A percentile compares a stretch with the other conserved stretches of the same genome.
These are phyloP conservation scores for Choiromyces venosus DNA, from an alignment of 495 filamentous ascomycete genomes.

Conservation along the genomic window DNA sequence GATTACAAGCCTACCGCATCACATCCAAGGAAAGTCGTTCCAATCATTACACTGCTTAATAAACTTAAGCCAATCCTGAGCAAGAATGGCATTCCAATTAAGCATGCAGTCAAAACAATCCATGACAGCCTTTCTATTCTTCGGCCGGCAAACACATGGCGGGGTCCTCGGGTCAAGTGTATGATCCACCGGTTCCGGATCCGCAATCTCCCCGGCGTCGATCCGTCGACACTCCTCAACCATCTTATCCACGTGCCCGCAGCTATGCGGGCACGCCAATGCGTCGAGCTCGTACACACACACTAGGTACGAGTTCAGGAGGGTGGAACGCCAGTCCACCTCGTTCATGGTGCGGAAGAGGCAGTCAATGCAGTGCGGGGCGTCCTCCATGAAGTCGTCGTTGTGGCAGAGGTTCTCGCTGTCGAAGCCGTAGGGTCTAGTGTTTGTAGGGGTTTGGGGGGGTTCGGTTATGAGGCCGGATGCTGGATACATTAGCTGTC, in stretches of 20 bases:
- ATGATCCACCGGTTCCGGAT: conserved; percentile 5
- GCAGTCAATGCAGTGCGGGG: conserved; percentile 25
- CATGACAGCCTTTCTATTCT: background rate
- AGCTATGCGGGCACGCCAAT: conserved; percentile 2
- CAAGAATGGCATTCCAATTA: background rate
- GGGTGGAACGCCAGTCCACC: conserved; percentile 1
- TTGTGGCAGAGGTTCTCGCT: conserved; percentile 9
- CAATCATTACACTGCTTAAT: background rate
- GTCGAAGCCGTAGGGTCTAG: conserved; percentile 16
- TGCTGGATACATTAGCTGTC: background rate
- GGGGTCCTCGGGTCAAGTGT: background rate
- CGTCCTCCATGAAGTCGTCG: conserved; percentile 13
- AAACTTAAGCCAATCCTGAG: background rate
- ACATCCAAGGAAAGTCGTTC: background rate
- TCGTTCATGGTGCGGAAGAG: conserved; percentile 19
- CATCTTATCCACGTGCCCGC: background rate
- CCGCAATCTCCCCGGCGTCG: background rate
- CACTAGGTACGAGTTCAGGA: background rate
- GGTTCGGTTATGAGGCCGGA: background rate
- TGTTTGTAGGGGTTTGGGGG: background rate
- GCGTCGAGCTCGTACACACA: conserved; percentile 10
- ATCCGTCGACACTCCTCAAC: conserved; percentile 2
- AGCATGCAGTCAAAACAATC: background rate
- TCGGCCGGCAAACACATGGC: background rate
- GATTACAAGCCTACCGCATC: background rate